Evolutionary conservation across 2,329 filamentous ascomycete species (phyloP), one percentile per base, ranked within the genome.

Genomic region (Aspergillus phoenicis): DNA sequence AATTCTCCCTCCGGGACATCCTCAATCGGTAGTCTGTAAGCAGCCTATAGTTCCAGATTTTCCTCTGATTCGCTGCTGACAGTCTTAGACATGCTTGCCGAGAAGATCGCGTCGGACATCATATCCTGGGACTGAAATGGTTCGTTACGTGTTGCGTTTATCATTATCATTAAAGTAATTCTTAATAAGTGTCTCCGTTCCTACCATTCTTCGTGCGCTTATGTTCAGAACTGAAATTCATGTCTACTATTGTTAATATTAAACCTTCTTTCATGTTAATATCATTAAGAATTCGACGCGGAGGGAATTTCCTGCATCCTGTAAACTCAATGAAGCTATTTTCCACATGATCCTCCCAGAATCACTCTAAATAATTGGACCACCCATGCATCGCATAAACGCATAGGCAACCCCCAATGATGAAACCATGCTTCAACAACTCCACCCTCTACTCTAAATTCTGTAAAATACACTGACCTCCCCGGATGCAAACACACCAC

Each of bases 71-170:
- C 33, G 33, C 36, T 33, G 28, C 30, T 43, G 15, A 67, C 20
- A 8, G 57, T 57, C 8, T 39, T 48, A 73, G 74, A 80, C 68
- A 76, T 75, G 63, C 64, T 81, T 8, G 79, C 78, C 0, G 78
- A 81, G 64, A 81, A 80, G 68, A 77, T 80, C 54, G 75, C 76
- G 1, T 71, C 69, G 22, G 68, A 72, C 53, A 73, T 75, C 30
- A 56, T 64, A 56, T 11, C 3, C 26, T 26, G 52, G 54, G 7
- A n/a, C 13, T 36, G 17, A 41, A 33, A 3, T 30, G 47, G 47
- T 17, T 51, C 26, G 30, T 11, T 8, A n/a, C 30, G 47, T n/a
- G 4, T 20, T 51, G n/a, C 10, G n/a, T 10, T 30, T 33, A 6
- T 33, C 47, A 30, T 28, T 51, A 30, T 4, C n/a, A 51, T 33